These are phyloP conservation scores for Chaetoceros tenuissimus DNA, from an alignment of 108 stramenopile genomes.

Conservation along the genomic window DNA sequence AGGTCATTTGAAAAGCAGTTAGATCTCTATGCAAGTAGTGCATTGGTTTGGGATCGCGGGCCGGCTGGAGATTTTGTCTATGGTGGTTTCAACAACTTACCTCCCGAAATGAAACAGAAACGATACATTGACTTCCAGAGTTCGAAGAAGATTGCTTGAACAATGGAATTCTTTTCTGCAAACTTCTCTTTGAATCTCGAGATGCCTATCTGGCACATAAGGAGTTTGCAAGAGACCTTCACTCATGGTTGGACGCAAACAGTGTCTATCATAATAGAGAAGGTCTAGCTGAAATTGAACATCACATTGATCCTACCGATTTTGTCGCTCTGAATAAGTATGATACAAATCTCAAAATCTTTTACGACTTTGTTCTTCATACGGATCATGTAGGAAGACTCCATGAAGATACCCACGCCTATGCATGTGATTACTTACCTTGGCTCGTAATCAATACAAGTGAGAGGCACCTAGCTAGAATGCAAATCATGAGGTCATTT, in stretches of 20 bases:
- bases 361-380: constrained; percentile 46
- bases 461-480: constrained; percentile 51
- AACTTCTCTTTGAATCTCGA: constrained; percentile 65
- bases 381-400: constrained; percentile 36
- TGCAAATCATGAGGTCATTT: constrained; percentile 43
- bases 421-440: constrained; percentile 14
- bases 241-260: constrained; percentile 52
- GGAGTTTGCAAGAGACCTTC: constrained; percentile 55
- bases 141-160: constrained; percentile 50
- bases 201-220: constrained; percentile 71
- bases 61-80: constrained; percentile 41
- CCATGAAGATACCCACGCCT: constrained; percentile 10
- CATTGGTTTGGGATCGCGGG: constrained; percentile 63
- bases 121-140: constrained; percentile 50
- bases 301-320: constrained; percentile 74
- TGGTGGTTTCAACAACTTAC: constrained; percentile 32
- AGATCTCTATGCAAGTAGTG: constrained; percentile 6
- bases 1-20: constrained; percentile 41
- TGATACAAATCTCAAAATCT: constrained; percentile 45
- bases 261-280: constrained; percentile 18
- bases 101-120: constrained; percentile 24
- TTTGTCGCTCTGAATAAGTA: constrained; percentile 74
- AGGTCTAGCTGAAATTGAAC: constrained; percentile 56
- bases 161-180: constrained; percentile 55
- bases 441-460: constrained; percentile 41